Percentiles rank a stretch among this genome's conserved stretches.
Conservation (phyloP, 495 filamentous ascomycete species). For the Penicillium bovifimosum region DNA sequence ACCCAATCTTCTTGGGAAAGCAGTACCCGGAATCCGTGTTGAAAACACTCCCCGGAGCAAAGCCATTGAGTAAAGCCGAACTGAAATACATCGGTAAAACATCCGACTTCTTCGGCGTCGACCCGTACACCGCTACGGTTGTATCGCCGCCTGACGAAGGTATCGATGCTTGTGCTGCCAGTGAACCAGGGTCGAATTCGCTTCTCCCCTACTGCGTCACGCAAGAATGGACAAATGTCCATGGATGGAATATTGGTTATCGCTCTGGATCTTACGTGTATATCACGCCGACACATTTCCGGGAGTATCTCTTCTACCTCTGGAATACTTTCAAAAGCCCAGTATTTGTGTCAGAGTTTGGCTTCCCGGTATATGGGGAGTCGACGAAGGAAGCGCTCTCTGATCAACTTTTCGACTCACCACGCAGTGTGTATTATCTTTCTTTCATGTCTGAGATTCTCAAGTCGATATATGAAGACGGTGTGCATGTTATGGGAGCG, state of each 20-base stretch:
- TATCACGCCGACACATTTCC: conserved; percentile 38
- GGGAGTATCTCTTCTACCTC: conserved; percentile 37
- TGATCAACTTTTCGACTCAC: conserved; percentile 36
- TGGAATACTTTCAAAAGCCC: conserved; percentile 39
- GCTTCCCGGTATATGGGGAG: conserved; percentile 35
- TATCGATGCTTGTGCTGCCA: conserved; percentile 30
- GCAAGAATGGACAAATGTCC: conserved; percentile 27
- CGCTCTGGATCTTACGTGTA: conserved; percentile 36
- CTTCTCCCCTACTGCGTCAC: conserved; percentile 39
- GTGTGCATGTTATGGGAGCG: conserved; percentile 40
- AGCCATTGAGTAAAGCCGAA: conserved; percentile 29
- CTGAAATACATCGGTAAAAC: conserved; percentile 30
- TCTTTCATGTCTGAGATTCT: conserved; percentile 40
- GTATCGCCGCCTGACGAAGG: conserved; percentile 33
- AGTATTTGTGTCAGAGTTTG: conserved; percentile 37
- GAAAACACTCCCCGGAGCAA: conserved; percentile 23
- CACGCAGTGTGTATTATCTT: conserved; percentile 38
- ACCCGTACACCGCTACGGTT: conserved; percentile 43
- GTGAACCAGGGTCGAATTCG: conserved; percentile 20
- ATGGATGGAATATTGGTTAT: conserved; percentile 42
- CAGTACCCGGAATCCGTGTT: conserved; percentile 35
- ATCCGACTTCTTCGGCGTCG: conserved; percentile 42
- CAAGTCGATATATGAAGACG: conserved; percentile 41
- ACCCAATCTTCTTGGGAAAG: conserved; percentile 38
- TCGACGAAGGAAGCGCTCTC: conserved; percentile 17